Conservation (phyloP, 805 yeast species). For the Candida namnaoensis region DNA sequence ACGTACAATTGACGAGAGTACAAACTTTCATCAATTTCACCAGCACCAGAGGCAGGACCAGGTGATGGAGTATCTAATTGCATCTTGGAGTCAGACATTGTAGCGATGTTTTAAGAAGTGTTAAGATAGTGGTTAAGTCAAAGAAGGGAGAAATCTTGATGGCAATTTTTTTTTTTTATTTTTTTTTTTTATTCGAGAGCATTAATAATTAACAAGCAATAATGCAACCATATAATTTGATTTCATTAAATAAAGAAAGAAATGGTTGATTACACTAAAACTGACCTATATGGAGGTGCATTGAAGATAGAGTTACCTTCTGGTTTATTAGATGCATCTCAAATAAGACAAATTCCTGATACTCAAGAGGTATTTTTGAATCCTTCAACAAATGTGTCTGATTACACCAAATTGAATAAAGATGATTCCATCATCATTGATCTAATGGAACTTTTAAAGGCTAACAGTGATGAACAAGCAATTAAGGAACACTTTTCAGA, state of each 20-base stretch:
- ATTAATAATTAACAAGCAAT: no score
- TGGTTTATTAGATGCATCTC: slow-evolving; percentile 67
- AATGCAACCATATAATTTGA: neutral
- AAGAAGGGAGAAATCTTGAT: neutral
- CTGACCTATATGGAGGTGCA: slow-evolving; percentile 76
- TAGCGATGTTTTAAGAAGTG: no score
- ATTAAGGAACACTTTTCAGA: slow-evolving; percentile 48
- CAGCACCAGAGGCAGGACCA: slow-evolving; percentile 9
- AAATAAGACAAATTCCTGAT: slow-evolving; percentile 80
- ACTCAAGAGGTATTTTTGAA: slow-evolving; percentile 85
- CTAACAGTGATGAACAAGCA: slow-evolving; percentile 29
- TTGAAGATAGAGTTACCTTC: slow-evolving; percentile 49
- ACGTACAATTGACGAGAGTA: slow-evolving; percentile 97
- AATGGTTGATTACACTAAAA: neutral
- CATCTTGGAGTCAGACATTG: slow-evolving; percentile 26
- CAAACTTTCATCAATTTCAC: slow-evolving; percentile 81
- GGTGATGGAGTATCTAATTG: slow-evolving; percentile 31
- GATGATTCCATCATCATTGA: slow-evolving; percentile 61
- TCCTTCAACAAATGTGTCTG: slow-evolving; percentile 20
- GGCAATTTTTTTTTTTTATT: neutral
- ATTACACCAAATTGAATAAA: slow-evolving; percentile 23
- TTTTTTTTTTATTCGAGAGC: no score
- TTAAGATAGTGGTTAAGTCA: no score
- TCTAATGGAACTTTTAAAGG: slow-evolving; percentile 43
- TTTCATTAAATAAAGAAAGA: neutral